Conservation (phyloP, 148 eudicot species). For the Fallopia convolvulus region DNA sequence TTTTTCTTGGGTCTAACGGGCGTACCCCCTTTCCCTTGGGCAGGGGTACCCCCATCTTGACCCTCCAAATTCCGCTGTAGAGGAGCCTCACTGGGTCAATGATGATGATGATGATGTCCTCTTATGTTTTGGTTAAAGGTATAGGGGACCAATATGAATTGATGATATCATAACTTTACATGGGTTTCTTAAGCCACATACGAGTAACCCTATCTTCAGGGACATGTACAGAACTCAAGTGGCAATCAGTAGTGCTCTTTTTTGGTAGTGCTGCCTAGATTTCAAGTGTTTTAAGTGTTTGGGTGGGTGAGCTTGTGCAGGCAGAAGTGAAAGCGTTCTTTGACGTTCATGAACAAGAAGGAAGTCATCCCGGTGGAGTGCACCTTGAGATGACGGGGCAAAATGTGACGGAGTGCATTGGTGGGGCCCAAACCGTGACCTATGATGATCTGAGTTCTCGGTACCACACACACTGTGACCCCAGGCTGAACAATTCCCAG, state of each 20-base stretch:
- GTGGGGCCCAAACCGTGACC: constrained; percentile 12
- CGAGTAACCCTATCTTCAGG: neutral
- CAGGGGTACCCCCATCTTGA: no score
- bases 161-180: neutral
- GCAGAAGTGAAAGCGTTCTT: constrained; percentile 64
- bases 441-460: constrained; percentile 4
- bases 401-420: constrained; percentile 12
- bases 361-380: constrained; percentile 62
- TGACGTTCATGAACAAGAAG: constrained; percentile 67
- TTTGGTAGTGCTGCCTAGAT: neutral
- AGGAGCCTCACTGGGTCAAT: no score
- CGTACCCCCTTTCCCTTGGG: no score
- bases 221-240: neutral
- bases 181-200: neutral
- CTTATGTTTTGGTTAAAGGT: neutral
- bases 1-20: no score
- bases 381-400: constrained; percentile 61
- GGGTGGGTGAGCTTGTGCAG: constrained; percentile 16
- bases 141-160: neutral
- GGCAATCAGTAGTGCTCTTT: neutral
- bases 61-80: no score
- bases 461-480: constrained; percentile 37
- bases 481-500: constrained; percentile 58
- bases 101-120: no score
- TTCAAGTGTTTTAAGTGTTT: neutral